Base-by-base conservation (phyloP, 2,329 filamentous ascomycete species). In the Venturia nashicola region DNA sequence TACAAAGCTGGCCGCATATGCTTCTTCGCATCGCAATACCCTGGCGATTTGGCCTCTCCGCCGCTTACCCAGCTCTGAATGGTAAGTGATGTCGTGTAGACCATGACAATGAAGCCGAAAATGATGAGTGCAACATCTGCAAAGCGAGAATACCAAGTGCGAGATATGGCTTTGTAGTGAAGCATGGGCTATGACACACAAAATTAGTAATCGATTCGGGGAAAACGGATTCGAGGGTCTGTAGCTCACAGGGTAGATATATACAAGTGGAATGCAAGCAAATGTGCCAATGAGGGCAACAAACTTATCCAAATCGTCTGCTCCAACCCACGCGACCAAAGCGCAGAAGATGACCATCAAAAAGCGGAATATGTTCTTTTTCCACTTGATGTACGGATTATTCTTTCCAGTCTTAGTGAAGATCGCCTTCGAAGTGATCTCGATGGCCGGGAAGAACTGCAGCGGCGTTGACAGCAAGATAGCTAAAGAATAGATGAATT, bases 351-450 rank as follows among this genome's bases (percentile, higher is more conserved):
- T 84, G 61, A 97, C 94, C 67, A 97, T 85, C 72, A 93, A 87
- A 80, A 97, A 99, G 63, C 94, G 88, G 80, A 96, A 99, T 42
- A 88, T 79, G 70, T 99, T 99, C 85, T 99, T 99, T 82, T 97
- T 90, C 94, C 94, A 99, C 79, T 99, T 99, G 80, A 99, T 96
- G 72, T 90, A 94, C 0, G 91, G 92, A 73, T 97, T 97, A 78
- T 97, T 96, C 77, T 99, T 99, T 69, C 94, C 92, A 67, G 91
- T 96, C 72, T 89, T 83, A 32, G 90, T 96, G 75, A 97, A 99
- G 7, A 97, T 81, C 68, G 91, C 91, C 70, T 96, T 96, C 76
- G 96, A 92, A 42, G 90, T 91, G 71, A 99, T 99, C 72, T 93
- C 89, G 71, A 99, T 97, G 54, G 94, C 94, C 0, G 94, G 94